Conservation (phyloP, 805 yeast species). For the Blastobotrys peoriensis region DNA sequence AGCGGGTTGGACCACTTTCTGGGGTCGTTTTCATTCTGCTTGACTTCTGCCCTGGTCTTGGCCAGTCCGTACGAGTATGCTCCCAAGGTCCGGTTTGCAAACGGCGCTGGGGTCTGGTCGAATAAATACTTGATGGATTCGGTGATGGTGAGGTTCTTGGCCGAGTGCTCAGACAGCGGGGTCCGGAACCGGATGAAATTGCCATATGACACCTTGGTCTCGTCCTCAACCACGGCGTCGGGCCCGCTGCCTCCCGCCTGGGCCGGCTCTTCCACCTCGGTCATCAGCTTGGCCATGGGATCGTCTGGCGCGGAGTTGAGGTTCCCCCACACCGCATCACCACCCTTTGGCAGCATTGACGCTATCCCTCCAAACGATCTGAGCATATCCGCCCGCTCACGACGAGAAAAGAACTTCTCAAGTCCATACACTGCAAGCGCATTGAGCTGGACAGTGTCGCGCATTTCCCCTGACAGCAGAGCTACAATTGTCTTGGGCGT, state of each 20-base stretch:
- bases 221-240: not conserved
- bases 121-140: conserved; percentile 64
- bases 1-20: conserved; percentile 91
- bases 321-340: conserved; percentile 83
- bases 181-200: conserved; percentile 63
- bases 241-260: conserved; percentile 12
- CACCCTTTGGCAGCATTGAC: conserved; percentile 96
- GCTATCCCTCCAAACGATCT: conserved; percentile 92
- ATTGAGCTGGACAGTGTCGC: conserved; percentile 91
- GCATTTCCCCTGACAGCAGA: conserved; percentile 94
- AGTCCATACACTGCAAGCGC: conserved; percentile 89
- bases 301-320: conserved; percentile 68
- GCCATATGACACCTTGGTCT: conserved; percentile 48
- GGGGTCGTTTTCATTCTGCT: conserved; percentile 59
- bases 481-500: conserved; percentile 94
- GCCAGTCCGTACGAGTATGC: conserved; percentile 82
- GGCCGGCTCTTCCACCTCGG: conserved; percentile 17
- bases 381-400: conserved; percentile 80
- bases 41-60: conserved; percentile 49
- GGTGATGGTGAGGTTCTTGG: conserved; percentile 53
- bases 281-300: conserved; percentile 23
- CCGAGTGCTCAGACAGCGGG: conserved; percentile 38
- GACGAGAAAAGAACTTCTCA: conserved; percentile 86
- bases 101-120: conserved; percentile 72
- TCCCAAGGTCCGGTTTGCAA: conserved; percentile 51